phyloP scores from a whole-genome alignment of 2,329 filamentous ascomycete species.

The Sarocladium strictum region DNA sequence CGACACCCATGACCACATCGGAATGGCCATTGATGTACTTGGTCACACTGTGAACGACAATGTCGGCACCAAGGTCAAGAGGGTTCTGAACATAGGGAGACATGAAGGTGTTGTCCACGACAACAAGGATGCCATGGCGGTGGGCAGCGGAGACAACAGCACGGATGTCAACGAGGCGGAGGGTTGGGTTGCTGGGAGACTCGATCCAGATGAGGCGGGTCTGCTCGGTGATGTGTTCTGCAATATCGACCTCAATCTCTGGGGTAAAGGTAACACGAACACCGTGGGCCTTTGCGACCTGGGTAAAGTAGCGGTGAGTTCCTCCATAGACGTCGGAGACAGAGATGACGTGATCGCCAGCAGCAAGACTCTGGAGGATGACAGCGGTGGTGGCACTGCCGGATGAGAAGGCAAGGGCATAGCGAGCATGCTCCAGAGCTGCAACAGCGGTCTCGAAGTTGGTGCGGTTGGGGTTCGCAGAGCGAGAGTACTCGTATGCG shows the following conservation, averaged over 20 bases:
- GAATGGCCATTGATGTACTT: slow-evolving; percentile 99
- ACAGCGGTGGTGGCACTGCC: slow-evolving; percentile 90
- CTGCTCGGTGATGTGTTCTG: slow-evolving; percentile 74
- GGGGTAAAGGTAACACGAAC: slow-evolving; percentile 93
- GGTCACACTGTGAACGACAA: slow-evolving; percentile 93
- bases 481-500: slow-evolving; percentile 87
- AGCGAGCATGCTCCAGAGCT: slow-evolving; percentile 84
- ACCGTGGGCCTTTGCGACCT: slow-evolving; percentile 90
- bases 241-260: slow-evolving; percentile 83
- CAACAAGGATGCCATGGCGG: slow-evolving; percentile 81
- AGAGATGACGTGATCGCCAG: slow-evolving; percentile 89
- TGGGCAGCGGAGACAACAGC: slow-evolving; percentile 80
- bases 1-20: slow-evolving; percentile 96
- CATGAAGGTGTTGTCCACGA: slow-evolving; percentile 99
- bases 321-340: slow-evolving; percentile 97
- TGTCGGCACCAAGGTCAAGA: slow-evolving; percentile 88
- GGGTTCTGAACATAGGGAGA: slow-evolving; percentile 97
- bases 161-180: slow-evolving; percentile 87
- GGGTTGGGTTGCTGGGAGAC: slow-evolving; percentile 87
- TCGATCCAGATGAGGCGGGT: slow-evolving; percentile 97
- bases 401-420: slow-evolving; percentile 90
- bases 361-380: slow-evolving; percentile 86
- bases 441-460: slow-evolving; percentile 93
- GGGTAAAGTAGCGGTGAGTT: slow-evolving; percentile 97
- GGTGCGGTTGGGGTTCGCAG: slow-evolving; percentile 87